Conservation (phyloP, 257 asterid species). For the Nicotiana undulata region DNA sequence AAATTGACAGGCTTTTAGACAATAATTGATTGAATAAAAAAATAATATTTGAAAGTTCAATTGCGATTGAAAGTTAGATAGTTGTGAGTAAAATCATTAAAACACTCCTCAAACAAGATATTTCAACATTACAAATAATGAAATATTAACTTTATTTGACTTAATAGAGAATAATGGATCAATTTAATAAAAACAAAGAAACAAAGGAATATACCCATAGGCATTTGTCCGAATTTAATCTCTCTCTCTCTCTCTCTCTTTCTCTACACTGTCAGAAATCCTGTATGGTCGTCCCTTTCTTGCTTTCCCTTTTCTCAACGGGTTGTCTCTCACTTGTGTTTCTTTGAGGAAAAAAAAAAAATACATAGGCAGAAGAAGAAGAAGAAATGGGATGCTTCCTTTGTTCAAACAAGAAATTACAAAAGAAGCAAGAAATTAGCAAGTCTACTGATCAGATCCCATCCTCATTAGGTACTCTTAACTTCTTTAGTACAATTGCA, state of each 20-base stretch:
- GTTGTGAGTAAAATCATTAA: no score
- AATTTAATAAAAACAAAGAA: not conserved
- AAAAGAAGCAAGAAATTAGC: constrained; percentile 28
- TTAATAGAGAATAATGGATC: not conserved
- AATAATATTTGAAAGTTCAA: no score
- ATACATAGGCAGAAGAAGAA: not conserved
- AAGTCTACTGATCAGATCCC: constrained; percentile 68
- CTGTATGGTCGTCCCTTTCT: constrained; percentile 19
- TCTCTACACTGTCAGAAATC: constrained; percentile 28
- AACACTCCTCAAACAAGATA: no score
- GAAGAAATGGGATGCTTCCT: constrained; percentile 56
- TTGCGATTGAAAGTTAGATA: no score
- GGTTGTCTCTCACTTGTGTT: not conserved
- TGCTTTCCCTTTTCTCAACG: constrained; percentile 11
- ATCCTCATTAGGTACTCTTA: constrained; percentile 36
- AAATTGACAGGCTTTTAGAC: no score
- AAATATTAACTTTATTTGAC: not conserved
- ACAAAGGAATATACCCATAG: constrained; percentile 27
- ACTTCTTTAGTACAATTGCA: not conserved
- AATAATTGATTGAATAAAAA: no score
- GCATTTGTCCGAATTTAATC: constrained; percentile 29
- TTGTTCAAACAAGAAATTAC: constrained; percentile 57
- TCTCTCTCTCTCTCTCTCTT: constrained; percentile 23
- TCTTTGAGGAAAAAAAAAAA: not conserved
- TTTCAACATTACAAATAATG: no score